Base-by-base conservation (phyloP, 495 filamentous ascomycete species). In the Aspergillus conjunctus region DNA sequence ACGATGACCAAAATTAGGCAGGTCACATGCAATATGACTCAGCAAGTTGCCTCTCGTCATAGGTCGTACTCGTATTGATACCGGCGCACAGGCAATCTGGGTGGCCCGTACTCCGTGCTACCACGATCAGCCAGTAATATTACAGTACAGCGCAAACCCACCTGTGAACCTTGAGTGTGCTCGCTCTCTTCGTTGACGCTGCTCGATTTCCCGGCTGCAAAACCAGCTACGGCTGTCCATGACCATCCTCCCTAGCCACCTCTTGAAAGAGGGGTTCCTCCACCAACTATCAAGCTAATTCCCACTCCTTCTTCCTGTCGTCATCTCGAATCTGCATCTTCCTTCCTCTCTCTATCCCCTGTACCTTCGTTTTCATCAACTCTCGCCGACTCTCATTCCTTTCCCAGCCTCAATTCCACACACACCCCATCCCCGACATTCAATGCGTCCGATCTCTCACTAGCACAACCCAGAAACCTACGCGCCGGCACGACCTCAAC, bases 381-480 rank as follows among this genome's bases (percentile, higher is more conserved):
- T 31, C 37, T 45, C 51, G 44, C 45, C 49, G 12, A 20, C 43
- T 61, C 51, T 30, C 31, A 14, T 41, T 26, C 26, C 26, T 41
- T 62, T 39, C 14, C 51, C 55, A 39, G 43, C 51, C 51, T 49
- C 34, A 17, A 54, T 26, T 43, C 30, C 58, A 48, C 44, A 21
- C 17, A 9, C 15, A 44, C 52, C 52, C 49, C 50, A 49, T 60
- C 31, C 26, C 5, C 17, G 26, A 31, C 54, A 31, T 61, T 65
- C 66, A 65, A 71, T 68, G 61, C 61, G 50, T 59, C 51, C 21
- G 49, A 48, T 58, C 34, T 63, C 59, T 22, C 39, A 63, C 61
- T 51, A 50, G 53, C 33, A 58, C 15, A 12, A 54, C 53, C 49
- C 43, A 54, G 54, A 62, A 59, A 56, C 56, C 62, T 64, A 63